A percentile compares a stretch with the other conserved stretches of the same genome.
Conservation (phyloP, 495 filamentous ascomycete genomes). For the Daldinia decipiens region DNA sequence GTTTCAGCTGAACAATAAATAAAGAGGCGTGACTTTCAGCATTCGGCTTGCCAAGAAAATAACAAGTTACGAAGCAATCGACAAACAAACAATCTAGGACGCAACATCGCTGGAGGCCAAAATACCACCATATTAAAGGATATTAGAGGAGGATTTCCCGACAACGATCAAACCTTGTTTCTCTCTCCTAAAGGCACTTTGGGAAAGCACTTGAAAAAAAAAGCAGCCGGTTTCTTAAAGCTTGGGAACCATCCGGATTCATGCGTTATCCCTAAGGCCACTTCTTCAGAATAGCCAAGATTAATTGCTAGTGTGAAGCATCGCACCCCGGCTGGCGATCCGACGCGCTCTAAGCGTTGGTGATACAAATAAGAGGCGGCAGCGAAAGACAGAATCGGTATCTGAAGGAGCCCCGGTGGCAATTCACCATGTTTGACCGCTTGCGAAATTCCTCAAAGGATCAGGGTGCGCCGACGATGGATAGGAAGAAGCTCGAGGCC, state of each 20-base stretch:
- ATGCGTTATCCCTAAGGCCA: constrained; percentile 19
- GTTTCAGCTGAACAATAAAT: constrained; percentile 32
- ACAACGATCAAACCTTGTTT: constrained; percentile 6
- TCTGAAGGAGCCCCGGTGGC: neutral
- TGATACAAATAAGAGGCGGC: constrained; percentile 20
- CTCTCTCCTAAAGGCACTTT: neutral
- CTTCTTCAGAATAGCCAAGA: constrained; percentile 27
- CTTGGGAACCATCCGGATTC: constrained; percentile 5
- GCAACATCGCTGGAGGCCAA: constrained; percentile 21
- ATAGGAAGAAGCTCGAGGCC: constrained; percentile 47
- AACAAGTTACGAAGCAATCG: constrained; percentile 16
- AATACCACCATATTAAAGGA: constrained; percentile 19
- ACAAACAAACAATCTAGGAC: constrained; percentile 12
- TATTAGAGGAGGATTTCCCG: constrained; percentile 14
- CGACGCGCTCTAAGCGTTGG: constrained; percentile 29
- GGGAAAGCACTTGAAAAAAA: neutral
- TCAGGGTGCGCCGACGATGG: constrained; percentile 22
- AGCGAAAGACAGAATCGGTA: constrained; percentile 4
- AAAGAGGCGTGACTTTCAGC: constrained; percentile 24
- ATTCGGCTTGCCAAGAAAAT: constrained; percentile 13
- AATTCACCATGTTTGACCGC: constrained; percentile 46
- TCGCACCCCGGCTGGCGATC: constrained; percentile 41
- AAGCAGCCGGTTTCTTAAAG: constrained; percentile 1
- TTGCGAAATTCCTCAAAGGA: constrained; percentile 44
- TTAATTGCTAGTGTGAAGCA: constrained; percentile 32